Evolutionary conservation across 164 flowering plant genomes (phyloP).

Genomic region (Nymphaea colorata): DNA sequence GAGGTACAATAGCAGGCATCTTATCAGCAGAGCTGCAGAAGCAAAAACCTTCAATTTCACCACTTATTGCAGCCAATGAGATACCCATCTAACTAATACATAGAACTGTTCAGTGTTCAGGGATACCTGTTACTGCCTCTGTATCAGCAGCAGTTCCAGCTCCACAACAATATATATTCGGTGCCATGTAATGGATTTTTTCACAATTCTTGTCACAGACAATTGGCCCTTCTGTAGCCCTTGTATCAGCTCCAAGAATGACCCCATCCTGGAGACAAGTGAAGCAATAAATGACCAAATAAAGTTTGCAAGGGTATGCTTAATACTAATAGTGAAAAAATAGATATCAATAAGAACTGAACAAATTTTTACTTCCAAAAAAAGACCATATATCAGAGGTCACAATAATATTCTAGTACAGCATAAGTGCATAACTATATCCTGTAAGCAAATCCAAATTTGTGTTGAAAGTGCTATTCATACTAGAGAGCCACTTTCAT

Average conservation of each 20-base stretch:
- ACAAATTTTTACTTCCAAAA: neutral
- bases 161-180: slow-evolving; percentile 94
- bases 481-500: too few species aligned
- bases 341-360: neutral
- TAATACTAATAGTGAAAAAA: neutral
- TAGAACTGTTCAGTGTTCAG: neutral
- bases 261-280: slow-evolving; percentile 69
- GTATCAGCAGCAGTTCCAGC: slow-evolving; percentile 99
- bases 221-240: slow-evolving; percentile 95
- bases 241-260: slow-evolving; percentile 92
- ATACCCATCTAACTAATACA: neutral
- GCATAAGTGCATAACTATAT: too few species aligned
- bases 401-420: too few species aligned
- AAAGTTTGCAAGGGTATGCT: neutral
- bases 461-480: too few species aligned
- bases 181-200: slow-evolving; percentile 97
- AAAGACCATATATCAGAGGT: too few species aligned
- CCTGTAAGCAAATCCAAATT: too few species aligned
- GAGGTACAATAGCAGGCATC: neutral
- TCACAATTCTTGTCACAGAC: slow-evolving; percentile 94
- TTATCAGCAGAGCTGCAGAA: neutral
- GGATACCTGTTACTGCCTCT: slow-evolving; percentile 87
- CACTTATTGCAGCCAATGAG: neutral
- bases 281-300: neutral
- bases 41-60: neutral